Base-by-base conservation (phyloP, 1,139 yeast species). In the Scheffersomyces lignicola region DNA sequence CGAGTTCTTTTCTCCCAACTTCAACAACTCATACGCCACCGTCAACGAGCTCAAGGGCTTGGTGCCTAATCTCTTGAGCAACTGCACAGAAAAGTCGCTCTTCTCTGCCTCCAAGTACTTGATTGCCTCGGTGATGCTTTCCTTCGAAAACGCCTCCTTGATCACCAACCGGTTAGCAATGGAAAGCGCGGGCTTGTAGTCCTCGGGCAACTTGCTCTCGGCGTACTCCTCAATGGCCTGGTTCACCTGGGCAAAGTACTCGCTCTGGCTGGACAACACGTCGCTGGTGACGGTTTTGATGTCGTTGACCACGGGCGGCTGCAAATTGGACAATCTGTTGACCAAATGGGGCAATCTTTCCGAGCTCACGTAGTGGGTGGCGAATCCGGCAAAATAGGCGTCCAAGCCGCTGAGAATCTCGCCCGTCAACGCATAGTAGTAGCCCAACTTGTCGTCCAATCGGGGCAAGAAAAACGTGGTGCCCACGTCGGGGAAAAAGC, bases 401-500 rank as follows among this genome's bases (percentile, higher is more conserved):
- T 92, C 97, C 45, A 74, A 69, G 4, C 97, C 97, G 40, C 64
- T 59, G 47, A 92, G 62, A 20, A 84, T 70, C 40, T 82, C 83
- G 33, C 97, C 96, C 2, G 98, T 90, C 48, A 92, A 68, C 11
- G 96, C 94, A 43, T 88, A 66, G 59, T 86, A 92, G 56, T 82
- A 77, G 31, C 97, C 97, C 41, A 90, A 63, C 52, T 85, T 79
- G 41, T 87, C 88, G 52, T 85, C 92, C 43, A 89, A 64, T 47
- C 87, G 76, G 27, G 96, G 88, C 48, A 94, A 69, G 62, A 90
- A 90, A 62, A 86, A 90, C 5, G 95, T 80, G 27, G 95, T 83
- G 29, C 97, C 98, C 7, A 92, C 97, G 58, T 92, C 99, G 7
- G 96, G 96, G 67, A 87, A 86, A 59, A 90, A 88, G 0, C 99